phyloP scores from a whole-genome alignment of 345 rosid genomes.

The Isatis tinctoria region DNA sequence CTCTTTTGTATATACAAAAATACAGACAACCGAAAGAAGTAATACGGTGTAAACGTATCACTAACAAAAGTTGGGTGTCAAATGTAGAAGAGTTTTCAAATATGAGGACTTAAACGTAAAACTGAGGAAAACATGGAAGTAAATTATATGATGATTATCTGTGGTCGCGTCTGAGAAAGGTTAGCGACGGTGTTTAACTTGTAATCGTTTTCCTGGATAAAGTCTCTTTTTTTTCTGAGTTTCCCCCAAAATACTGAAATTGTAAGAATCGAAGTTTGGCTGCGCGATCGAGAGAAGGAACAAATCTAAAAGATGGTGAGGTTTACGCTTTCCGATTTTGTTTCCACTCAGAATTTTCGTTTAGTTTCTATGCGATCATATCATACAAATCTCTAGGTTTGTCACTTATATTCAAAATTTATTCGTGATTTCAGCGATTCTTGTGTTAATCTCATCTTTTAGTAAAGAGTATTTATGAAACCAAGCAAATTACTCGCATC shows the following conservation, averaged over 20 bases:
- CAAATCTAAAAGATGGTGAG: slow-evolving; percentile 19
- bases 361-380: not conserved
- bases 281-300: not conserved
- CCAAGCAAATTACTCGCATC: not conserved
- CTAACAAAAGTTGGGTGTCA: not conserved
- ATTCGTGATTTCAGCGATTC: not conserved
- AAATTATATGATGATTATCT: not conserved
- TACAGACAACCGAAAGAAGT: not conserved
- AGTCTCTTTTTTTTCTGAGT: slow-evolving; percentile 12
- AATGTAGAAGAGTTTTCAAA: not conserved
- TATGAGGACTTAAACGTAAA: slow-evolving; percentile 9
- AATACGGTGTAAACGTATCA: not conserved
- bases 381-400: slow-evolving; percentile 20
- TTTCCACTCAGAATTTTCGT: not conserved
- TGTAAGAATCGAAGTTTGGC: slow-evolving; percentile 3
- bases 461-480: not conserved
- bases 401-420: not conserved
- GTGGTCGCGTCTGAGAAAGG: slow-evolving; percentile 32
- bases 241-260: not conserved
- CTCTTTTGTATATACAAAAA: not conserved
- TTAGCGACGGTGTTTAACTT: slow-evolving; percentile 22
- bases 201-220: slow-evolving; percentile 2
- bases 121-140: not conserved
- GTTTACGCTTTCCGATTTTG: not conserved
- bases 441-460: not conserved